Conservation (phyloP, 495 filamentous ascomycete species). For the Aspergillus asperescens region DNA sequence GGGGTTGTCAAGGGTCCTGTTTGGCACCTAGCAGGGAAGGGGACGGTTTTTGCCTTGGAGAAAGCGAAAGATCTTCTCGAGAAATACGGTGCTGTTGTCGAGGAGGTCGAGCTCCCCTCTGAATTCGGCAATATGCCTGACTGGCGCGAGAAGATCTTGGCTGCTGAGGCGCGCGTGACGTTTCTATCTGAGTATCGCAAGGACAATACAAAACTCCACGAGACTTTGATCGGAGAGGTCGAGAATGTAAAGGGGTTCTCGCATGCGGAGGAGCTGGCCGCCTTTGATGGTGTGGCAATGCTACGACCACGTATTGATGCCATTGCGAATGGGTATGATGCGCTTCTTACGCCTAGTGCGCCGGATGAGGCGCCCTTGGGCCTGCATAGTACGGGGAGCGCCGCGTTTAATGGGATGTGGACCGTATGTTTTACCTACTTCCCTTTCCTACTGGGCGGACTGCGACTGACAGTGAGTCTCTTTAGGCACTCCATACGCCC, state of each 20-base stretch:
- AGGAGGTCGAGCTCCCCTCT: background rate
- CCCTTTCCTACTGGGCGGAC: background rate
- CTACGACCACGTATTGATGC: conserved; percentile 10
- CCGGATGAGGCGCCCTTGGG: conserved; percentile 12
- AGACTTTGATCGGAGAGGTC: background rate
- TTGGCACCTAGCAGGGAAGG: conserved; percentile 46
- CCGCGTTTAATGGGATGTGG: conserved; percentile 17
- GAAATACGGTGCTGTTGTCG: conserved; percentile 1
- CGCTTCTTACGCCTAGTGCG: conserved; percentile 12
- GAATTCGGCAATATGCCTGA: conserved; percentile 3
- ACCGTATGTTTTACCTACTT: conserved; percentile 12
- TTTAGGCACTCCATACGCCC: conserved; percentile 13
- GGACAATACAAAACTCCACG: background rate
- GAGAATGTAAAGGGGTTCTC: conserved; percentile 6
- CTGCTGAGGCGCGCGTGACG: background rate
- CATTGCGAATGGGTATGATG: conserved; percentile 6
- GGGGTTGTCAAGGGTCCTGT: conserved; percentile 43
- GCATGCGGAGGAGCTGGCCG: background rate
- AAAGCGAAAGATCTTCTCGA: background rate
- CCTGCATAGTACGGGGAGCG: conserved; percentile 7
- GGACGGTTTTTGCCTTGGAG: conserved; percentile 11
- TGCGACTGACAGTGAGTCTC: too few species aligned
- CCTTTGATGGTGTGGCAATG: conserved; percentile 10
- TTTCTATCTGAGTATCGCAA: conserved; percentile 12
- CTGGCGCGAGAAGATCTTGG: conserved; percentile 10